Percentiles rank a stretch among this genome's conserved stretches.
Evolutionary conservation across 2,329 filamentous ascomycete species (phyloP).

Genomic region (Atkinsonella texensis): DNA sequence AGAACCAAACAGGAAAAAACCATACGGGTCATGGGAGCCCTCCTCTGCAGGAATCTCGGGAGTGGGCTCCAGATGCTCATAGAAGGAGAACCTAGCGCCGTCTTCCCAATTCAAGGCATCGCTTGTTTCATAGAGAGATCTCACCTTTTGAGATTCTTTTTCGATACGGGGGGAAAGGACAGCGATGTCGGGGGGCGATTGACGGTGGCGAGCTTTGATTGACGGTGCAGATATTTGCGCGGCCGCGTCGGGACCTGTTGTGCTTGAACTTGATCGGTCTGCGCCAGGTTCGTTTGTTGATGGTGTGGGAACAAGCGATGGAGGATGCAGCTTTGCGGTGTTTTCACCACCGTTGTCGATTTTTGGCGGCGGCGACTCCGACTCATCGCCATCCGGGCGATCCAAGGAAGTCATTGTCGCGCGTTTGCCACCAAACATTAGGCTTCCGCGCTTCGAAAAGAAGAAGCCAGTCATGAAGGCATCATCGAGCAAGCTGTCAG

Average conservation of each 20-base stretch:
- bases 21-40: conserved; percentile 44
- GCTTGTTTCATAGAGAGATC: conserved; percentile 50
- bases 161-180: conserved; percentile 43
- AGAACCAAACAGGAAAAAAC: conserved; percentile 33
- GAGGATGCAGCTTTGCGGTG: conserved; percentile 4
- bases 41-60: conserved; percentile 39
- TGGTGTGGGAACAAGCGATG: conserved; percentile 6
- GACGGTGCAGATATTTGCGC: not conserved
- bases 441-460: conserved; percentile 52
- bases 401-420: conserved; percentile 2
- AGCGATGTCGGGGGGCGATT: conserved; percentile 33
- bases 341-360: not conserved
- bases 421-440: conserved; percentile 44
- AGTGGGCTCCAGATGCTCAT: conserved; percentile 36
- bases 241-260: conserved; percentile 4
- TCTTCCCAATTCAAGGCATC: conserved; percentile 42
- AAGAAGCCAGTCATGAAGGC: conserved; percentile 42
- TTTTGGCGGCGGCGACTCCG: not conserved
- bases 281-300: not conserved
- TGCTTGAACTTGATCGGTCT: conserved; percentile 1
- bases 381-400: not conserved
- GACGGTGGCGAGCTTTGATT: not conserved
- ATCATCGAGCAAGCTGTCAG: conserved; percentile 44
- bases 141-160: conserved; percentile 55
- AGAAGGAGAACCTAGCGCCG: conserved; percentile 34